Conservation (phyloP, 495 filamentous ascomycete species). For the Parathielavia appendiculata region DNA sequence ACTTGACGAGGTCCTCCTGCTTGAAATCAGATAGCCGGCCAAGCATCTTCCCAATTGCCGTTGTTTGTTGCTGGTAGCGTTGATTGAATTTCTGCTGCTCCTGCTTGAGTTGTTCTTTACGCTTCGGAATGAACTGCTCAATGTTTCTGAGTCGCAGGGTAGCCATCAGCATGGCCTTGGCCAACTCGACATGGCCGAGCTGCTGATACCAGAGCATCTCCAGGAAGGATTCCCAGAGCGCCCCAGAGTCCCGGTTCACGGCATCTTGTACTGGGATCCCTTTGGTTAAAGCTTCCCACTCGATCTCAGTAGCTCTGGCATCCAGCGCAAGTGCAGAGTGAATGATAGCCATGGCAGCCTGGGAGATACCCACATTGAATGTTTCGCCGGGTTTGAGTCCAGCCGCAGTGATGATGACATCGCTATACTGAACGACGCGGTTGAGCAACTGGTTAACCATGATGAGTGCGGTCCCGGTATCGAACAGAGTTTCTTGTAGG, state of each 20-base stretch:
- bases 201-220: slow-evolving; percentile 60
- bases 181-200: slow-evolving; percentile 56
- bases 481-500: slow-evolving; percentile 36
- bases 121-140: slow-evolving; percentile 59
- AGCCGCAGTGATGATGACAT: slow-evolving; percentile 41
- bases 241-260: slow-evolving; percentile 56
- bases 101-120: slow-evolving; percentile 47
- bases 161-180: slow-evolving; percentile 64
- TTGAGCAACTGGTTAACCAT: slow-evolving; percentile 50
- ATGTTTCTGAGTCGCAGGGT: slow-evolving; percentile 62
- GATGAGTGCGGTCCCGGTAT: slow-evolving; percentile 44
- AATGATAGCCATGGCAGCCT: slow-evolving; percentile 57
- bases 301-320: slow-evolving; percentile 64
- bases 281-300: slow-evolving; percentile 60
- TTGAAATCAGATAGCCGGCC: slow-evolving; percentile 71
- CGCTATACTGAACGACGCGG: slow-evolving; percentile 44
- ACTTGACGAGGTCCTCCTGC: slow-evolving; percentile 53
- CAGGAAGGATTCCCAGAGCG: slow-evolving; percentile 73
- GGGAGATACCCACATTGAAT: slow-evolving; percentile 39
- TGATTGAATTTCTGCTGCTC: slow-evolving; percentile 60
- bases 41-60: slow-evolving; percentile 64
- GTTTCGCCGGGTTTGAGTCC: slow-evolving; percentile 34
- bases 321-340: slow-evolving; percentile 68
- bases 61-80: slow-evolving; percentile 62
- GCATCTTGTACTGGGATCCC: slow-evolving; percentile 60